Base-by-base conservation (phyloP, 225 moss, liverwort and hornwort species). In the Bryum argenteum region DNA sequence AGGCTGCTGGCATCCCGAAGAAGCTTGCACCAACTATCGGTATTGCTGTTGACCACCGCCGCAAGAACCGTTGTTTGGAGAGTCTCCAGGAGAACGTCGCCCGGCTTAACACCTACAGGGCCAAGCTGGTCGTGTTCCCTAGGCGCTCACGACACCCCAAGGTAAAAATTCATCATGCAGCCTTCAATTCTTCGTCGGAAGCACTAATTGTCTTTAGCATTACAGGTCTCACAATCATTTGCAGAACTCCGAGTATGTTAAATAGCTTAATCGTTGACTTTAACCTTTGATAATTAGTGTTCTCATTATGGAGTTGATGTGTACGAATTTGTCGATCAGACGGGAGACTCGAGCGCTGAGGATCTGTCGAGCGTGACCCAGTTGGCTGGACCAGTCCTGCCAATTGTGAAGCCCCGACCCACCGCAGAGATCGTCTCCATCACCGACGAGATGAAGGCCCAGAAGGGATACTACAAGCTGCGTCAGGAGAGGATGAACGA, bases 11-110 rank as follows among this genome's bases (percentile, higher is more conserved):
- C 9, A 91, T 91, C 55, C 81, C 91, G 0, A 91, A 87, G 83
- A 91, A 91, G 78, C 81, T 91, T 37, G 91, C 91, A 50, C 82
- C 89, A 0, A 94, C 93, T 11, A 88, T 94, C 9, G 93, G 93
- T 14, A 94, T 94, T 24, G 88, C 93, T 38, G 91, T 94, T 37
- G 93, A 94, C 38, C 91, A 94, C 33, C 87, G 91, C 13, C 83
- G 93, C 24, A 91, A 91, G 79, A 94, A 94, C 22, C 88, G 82
- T 44, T 88, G 89, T 66, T 67, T 93, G 82, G 93, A 92, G 78
- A 90, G 92, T 80, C 84, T 92, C 26, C 88, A 92, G 75, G 88
- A 79, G 60, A 92, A 92, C 39, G 88, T 90, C 19, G 74, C 69
- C 54, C 84, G 90, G 42, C 78, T 92, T 18, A 92, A 90, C 76